A percentile compares a stretch with the other conserved stretches of the same genome.
phyloP scores from a whole-genome alignment of 73 alveolate genomes.

The Paraurostyla sp. region DNA sequence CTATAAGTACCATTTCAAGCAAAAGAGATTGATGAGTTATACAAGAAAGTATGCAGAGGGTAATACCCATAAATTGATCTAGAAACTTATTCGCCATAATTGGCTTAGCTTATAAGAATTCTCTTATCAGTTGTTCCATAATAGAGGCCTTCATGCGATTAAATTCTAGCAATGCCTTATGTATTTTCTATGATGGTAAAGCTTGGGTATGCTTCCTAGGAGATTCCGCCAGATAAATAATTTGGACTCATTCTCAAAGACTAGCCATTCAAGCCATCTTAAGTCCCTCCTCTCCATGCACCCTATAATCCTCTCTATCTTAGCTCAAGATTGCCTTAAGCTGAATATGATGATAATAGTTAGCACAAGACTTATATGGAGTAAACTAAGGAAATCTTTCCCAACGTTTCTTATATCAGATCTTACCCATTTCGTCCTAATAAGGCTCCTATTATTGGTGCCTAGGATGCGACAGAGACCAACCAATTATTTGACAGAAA shows the following conservation, averaged over 20 bases:
- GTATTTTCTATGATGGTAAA: conserved; percentile 22
- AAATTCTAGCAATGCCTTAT: conserved; percentile 38
- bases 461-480: not conserved
- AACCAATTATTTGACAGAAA: conserved; percentile 1
- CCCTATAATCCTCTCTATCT: conserved; percentile 31
- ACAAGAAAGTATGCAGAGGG: conserved; percentile 81
- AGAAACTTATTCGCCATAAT: conserved; percentile 64
- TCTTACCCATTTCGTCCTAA: conserved; percentile 24
- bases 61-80: conserved; percentile 67
- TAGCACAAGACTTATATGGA: not conserved
- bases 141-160: conserved; percentile 41
- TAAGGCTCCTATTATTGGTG: conserved; percentile 5
- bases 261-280: not conserved
- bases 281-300: not conserved
- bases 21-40: conserved; percentile 82
- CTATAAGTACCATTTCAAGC: conserved; percentile 82
- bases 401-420: not conserved
- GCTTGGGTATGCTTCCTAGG: conserved; percentile 1
- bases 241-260: not conserved
- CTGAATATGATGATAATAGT: conserved; percentile 34
- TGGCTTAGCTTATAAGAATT: not conserved
- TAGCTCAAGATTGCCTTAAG: conserved; percentile 7
- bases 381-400: conserved; percentile 17
- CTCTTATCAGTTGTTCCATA: not conserved
- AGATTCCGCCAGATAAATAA: conserved; percentile 5